Percentiles rank a stretch among this genome's conserved stretches.
phyloP scores from a whole-genome alignment of 2,329 filamentous ascomycete genomes.

The Lachnellula arida region DNA sequence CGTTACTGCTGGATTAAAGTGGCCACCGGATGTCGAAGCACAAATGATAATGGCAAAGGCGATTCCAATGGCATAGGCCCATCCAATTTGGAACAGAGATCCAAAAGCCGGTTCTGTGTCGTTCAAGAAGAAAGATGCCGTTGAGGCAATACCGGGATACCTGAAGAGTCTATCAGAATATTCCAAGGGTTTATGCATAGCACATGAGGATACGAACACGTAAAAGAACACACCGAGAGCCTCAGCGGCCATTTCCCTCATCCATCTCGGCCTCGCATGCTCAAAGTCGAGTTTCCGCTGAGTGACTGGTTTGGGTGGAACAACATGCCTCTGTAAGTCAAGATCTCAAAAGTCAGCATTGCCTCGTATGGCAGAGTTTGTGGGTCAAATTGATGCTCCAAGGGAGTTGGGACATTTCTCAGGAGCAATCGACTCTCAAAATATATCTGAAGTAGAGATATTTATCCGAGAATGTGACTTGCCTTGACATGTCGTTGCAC shows the following conservation, averaged over 20 bases:
- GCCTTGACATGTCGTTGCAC: constrained; percentile 45
- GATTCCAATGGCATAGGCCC: constrained; percentile 52
- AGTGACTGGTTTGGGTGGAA: constrained; percentile 45
- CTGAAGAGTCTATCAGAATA: constrained; percentile 7
- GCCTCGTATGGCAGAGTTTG: not conserved
- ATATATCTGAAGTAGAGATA: not conserved
- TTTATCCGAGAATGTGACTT: constrained; percentile 22
- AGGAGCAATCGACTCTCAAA: too few species aligned
- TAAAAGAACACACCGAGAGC: constrained; percentile 55
- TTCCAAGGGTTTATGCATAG: not conserved
- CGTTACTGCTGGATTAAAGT: constrained; percentile 50
- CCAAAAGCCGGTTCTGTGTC: constrained; percentile 40
- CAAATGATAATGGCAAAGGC: constrained; percentile 55
- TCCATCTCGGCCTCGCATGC: constrained; percentile 45
- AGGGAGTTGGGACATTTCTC: too few species aligned
- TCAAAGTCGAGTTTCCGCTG: constrained; percentile 52
- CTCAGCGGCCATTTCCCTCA: constrained; percentile 52
- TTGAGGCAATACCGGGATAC: constrained; percentile 49
- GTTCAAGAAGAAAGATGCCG: constrained; percentile 47
- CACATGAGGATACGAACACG: constrained; percentile 32
- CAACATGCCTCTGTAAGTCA: constrained; percentile 31
- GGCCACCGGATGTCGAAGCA: constrained; percentile 48
- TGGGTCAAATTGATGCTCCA: too few species aligned
- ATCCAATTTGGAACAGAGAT: constrained; percentile 51
- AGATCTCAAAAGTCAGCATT: not conserved